Base-by-base conservation (phyloP, 768 basidiomycete species). In the Boletus barrowsii region DNA sequence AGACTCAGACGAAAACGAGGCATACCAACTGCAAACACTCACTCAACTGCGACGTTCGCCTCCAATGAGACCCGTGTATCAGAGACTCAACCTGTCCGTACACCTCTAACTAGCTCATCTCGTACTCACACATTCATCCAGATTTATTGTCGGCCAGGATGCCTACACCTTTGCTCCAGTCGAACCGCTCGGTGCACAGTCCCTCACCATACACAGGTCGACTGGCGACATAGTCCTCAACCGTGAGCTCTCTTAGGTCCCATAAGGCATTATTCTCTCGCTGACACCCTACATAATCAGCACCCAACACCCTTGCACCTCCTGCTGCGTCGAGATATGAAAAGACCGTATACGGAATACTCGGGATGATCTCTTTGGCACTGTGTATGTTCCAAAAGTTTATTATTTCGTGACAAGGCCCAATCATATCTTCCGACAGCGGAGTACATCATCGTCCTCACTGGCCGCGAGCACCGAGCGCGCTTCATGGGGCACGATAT, bases 401-500 rank as follows among this genome's bases (percentile, higher is more conserved):
- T 17, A 18, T 35, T 39, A 36, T 45, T 54, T 42, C 24, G 10
- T 29, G 44, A 7, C 9, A n/a, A 18, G 8, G 10, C 9, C 49
- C 18, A 35, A 51, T 50, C 10, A 45, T 49, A 11, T 39, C 20
- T 8, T 55, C 24, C 30, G 20, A 36, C 58, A 98, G 96, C 95
- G 66, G 97, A 98, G 73, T 98, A 96, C 74, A 72, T 98, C 46
- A 82, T 99, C 58, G 77, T 97, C 39, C 78, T 98, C 57, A 97
- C 93, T 41, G 86, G 86, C 26, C 84, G 94, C 43, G 85, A 86
- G 60, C 82, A 86, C 33, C 83, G 82, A 59, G 89, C 88, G 14
- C 81, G 86, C 53, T 76, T 98, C 54, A 83, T 93, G 75, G 83
- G 87, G 4, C 84, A 96, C 58, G 86, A 95, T 56, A 78, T 99